Evolutionary conservation across 257 asterid genomes (phyloP), one percentile per base, ranked within the genome.

Genomic region (Misopates orontium): DNA sequence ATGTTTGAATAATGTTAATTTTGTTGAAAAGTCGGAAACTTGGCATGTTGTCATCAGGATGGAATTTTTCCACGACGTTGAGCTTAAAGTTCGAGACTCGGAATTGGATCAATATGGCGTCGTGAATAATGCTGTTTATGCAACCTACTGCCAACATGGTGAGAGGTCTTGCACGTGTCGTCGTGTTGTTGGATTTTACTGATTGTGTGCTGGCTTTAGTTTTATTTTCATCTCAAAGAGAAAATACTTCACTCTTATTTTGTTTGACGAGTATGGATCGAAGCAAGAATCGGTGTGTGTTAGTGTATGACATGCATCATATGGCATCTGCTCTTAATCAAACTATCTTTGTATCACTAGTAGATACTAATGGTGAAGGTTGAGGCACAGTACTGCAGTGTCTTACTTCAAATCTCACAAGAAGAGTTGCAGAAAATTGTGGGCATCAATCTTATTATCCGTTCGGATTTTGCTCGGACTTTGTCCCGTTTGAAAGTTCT

Each of bases 51-150:
- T 62, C 80, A 58, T 20, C 87, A 93, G 96, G 72, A 86, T 84
- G 89, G 64, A 42, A 15, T 81, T 68, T 15, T 90, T 84, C 69
- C 96, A 88, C 74, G 91, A 88, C 67, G 65, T 90, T 31, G 96
- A 88, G 75, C 84, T 90, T 57, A 84, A 88, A 77, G 99, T 94
- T 25, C 78, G 95, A 68, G 99, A 94, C 80, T 90, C 86, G 31
- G 97, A 90, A 70, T 76, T 90, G 83, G 99, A 94, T 79, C 97
- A 94, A 71, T 94, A 86, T 60, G 96, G 96, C 5, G 97, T 93
- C 28, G 97, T 94, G 53, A 94, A 94, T 41, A 94, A 90, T 77
- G 96, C 95, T 62, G 47, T 85, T 52, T 90, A 86, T 69, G 89
- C 96, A 65, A 84, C 88, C 73, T 94, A 94, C 71, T 94, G 99